phyloP scores from a whole-genome alignment of 1,284 basidiomycete species.

The Ustilago cynodontis region DNA sequence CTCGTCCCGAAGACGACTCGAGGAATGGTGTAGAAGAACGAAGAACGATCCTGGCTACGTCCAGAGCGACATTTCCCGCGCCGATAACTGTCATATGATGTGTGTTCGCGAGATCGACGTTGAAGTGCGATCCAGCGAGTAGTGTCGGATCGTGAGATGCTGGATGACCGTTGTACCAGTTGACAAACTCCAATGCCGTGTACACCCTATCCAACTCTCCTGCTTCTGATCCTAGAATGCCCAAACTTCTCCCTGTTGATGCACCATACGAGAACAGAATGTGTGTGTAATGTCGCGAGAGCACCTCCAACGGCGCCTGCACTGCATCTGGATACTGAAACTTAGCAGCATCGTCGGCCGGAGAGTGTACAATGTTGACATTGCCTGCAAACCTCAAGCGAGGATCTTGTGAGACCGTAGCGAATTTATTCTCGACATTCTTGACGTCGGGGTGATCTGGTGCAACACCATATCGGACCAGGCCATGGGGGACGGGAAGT shows the following conservation, averaged over 20 bases:
- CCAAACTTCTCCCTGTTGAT: slow-evolving; percentile 73
- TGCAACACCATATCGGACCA: slow-evolving; percentile 95
- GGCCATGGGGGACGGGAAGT: slow-evolving; percentile 92
- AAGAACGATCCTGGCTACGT: slow-evolving; percentile 91
- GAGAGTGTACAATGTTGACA: slow-evolving; percentile 76
- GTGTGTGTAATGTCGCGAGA: slow-evolving; percentile 82
- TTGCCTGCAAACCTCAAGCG: slow-evolving; percentile 82
- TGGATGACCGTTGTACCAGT: slow-evolving; percentile 98
- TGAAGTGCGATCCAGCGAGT: slow-evolving; percentile 18
- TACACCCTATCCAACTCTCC: slow-evolving; percentile 74
- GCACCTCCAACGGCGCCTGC: slow-evolving; percentile 75
- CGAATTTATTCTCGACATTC: slow-evolving; percentile 98
- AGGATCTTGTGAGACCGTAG: slow-evolving; percentile 71
- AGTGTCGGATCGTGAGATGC: slow-evolving; percentile 62
- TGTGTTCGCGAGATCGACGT: slow-evolving; percentile 74
- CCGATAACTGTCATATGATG: slow-evolving; percentile 86
- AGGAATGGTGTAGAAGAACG: slow-evolving; percentile 62
- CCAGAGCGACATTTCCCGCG: slow-evolving; percentile 95
- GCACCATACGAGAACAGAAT: slow-evolving; percentile 85
- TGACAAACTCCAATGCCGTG: slow-evolving; percentile 87
- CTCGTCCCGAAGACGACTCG: slow-evolving; percentile 18
- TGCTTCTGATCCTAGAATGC: slow-evolving; percentile 73
- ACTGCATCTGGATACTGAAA: slow-evolving; percentile 73
- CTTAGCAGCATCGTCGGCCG: slow-evolving; percentile 37
- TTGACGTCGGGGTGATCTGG: slow-evolving; percentile 99